Conservation (phyloP, 1,284 basidiomycete species). For the Fomitopsis schrenkii region DNA sequence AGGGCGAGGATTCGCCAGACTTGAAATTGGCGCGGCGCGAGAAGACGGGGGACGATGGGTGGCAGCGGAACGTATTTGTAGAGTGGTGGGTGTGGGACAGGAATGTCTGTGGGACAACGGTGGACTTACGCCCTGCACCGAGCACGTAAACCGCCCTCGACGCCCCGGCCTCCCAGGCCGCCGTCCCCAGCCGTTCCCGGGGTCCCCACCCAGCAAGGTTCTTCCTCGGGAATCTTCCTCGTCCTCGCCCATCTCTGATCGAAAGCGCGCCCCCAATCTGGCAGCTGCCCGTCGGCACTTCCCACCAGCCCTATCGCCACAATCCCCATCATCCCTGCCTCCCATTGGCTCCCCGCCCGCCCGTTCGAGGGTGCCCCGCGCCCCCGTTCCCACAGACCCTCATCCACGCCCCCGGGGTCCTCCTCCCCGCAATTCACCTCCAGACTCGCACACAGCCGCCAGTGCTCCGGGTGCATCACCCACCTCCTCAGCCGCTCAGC, state of each 20-base stretch:
- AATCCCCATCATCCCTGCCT: slow-evolving; percentile 3
- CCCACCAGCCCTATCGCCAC: slow-evolving; percentile 17
- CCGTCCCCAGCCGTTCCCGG: not conserved
- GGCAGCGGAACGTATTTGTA: slow-evolving; percentile 5
- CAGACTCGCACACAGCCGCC: too few relatives aligned
- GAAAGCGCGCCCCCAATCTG: slow-evolving; percentile 19
- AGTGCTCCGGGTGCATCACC: not conserved
- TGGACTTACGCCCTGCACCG: slow-evolving; percentile 10
- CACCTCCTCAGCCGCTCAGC: not conserved
- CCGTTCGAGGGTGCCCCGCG: slow-evolving; percentile 23
- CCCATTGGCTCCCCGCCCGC: slow-evolving; percentile 17
- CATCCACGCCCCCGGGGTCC: slow-evolving; percentile 8
- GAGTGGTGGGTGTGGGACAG: not conserved
- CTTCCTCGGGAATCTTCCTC: not conserved
- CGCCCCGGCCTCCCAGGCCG: not conserved
- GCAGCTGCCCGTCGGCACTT: slow-evolving; percentile 15
- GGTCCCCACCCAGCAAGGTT: slow-evolving; percentile 1
- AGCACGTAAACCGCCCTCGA: slow-evolving; percentile 2
- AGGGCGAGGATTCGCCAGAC: slow-evolving; percentile 11
- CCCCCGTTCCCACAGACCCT: slow-evolving; percentile 14
- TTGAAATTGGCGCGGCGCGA: slow-evolving; percentile 9
- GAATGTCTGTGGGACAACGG: slow-evolving; percentile 8
- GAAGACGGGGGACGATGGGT: slow-evolving; percentile 1
- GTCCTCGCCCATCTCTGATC: slow-evolving; percentile 14
- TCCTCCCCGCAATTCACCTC: not conserved